These are phyloP conservation scores for Anethum foeniculum DNA, from an alignment of 140 eudicot species.

Conservation along the genomic window DNA sequence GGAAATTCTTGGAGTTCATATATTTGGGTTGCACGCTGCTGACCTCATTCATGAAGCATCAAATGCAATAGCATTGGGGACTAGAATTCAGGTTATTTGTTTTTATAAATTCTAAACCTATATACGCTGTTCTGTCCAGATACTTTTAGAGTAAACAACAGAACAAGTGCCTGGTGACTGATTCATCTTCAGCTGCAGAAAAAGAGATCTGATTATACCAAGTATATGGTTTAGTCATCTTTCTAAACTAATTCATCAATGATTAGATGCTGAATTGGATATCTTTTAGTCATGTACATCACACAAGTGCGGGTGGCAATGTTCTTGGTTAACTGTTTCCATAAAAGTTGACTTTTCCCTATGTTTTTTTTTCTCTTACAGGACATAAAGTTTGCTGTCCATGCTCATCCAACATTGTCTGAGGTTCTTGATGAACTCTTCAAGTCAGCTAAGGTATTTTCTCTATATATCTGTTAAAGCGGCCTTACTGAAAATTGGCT, in stretches of 20 bases:
- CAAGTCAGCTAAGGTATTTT: conserved; percentile 71
- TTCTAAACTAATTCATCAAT: background rate
- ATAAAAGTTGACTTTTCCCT: background rate
- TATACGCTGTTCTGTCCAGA: background rate
- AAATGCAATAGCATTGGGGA: conserved; percentile 86
- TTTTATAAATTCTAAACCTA: background rate
- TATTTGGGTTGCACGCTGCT: conserved; percentile 93
- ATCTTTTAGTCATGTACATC: background rate
- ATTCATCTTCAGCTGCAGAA: background rate
- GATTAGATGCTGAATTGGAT: background rate
- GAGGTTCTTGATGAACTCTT: conserved; percentile 94
- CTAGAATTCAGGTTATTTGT: conserved; percentile 51
- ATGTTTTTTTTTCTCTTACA: conserved; percentile 16
- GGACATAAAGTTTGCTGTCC: conserved; percentile 88
- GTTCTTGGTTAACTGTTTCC: background rate
- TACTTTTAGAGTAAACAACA: background rate
- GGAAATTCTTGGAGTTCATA: conserved; percentile 95
- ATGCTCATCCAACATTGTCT: conserved; percentile 96
- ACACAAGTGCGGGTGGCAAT: background rate
- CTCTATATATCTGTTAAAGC: background rate
- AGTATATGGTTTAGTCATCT: background rate
- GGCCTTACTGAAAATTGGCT: background rate
- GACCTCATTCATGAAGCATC: conserved; percentile 98
- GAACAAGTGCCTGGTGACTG: background rate
- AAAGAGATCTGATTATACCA: background rate